A percentile compares a stretch with the other conserved stretches of the same genome.
Conservation (phyloP, 2,329 filamentous ascomycete species). For the Beauveria scarabaeidicola region DNA sequence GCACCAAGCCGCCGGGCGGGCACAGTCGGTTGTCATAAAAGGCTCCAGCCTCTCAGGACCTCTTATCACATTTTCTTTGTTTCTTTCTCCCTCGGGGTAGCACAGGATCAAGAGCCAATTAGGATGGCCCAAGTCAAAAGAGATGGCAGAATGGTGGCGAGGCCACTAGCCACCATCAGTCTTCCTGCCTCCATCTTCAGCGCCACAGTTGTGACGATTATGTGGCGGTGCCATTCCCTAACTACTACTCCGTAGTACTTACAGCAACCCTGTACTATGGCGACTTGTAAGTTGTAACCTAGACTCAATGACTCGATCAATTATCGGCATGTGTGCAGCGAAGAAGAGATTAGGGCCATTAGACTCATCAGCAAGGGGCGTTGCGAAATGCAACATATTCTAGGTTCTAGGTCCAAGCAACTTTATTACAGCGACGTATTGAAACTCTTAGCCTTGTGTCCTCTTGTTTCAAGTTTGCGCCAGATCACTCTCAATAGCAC, state of each 20-base stretch:
- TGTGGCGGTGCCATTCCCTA: not conserved
- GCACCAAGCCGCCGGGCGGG: not conserved
- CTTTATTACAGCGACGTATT: not conserved
- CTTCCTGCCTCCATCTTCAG: not conserved
- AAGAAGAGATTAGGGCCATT: not conserved
- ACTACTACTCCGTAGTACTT: too few relatives aligned
- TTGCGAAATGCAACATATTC: not conserved
- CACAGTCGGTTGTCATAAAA: not conserved
- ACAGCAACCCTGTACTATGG: not conserved
- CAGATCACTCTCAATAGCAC: not conserved
- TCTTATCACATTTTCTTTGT: not conserved
- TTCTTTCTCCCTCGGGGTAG: not conserved
- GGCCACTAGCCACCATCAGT: not conserved
- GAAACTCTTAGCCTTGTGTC: not conserved
- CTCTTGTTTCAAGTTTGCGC: not conserved
- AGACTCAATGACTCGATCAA: not conserved
- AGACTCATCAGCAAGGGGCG: not conserved
- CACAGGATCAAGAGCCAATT: not conserved
- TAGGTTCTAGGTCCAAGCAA: not conserved
- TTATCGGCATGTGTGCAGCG: not conserved
- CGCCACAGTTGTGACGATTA: not conserved
- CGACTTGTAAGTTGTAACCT: not conserved
- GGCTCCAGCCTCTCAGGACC: not conserved
- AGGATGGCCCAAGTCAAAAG: not conserved
- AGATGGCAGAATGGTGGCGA: not conserved